Conservation (phyloP, 176 grass and related monocot genomes). For the Musa schizocarpa region DNA sequence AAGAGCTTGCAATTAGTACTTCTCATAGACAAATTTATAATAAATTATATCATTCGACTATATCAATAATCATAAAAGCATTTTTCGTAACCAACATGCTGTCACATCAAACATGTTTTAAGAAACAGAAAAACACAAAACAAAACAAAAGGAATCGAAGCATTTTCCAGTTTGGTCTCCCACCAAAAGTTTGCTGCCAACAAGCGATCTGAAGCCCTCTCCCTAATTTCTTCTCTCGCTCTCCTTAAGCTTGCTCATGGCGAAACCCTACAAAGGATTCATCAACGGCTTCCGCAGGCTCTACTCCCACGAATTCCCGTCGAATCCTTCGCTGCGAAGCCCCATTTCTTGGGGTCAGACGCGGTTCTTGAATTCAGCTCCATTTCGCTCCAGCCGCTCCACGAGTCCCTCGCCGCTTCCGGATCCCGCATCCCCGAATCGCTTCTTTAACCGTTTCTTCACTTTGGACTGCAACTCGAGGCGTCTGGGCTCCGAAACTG, state of each 20-base stretch:
- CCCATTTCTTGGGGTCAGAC: background rate
- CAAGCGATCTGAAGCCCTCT: too few relatives aligned
- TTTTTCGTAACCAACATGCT: too few relatives aligned
- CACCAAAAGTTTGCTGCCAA: too few relatives aligned
- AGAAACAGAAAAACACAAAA: too few relatives aligned
- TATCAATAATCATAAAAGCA: too few relatives aligned
- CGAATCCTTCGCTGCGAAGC: conserved; percentile 1
- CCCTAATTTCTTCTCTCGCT: too few relatives aligned
- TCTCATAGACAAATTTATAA: too few relatives aligned
- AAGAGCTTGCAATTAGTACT: too few relatives aligned
- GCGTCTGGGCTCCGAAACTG: conserved; percentile 13
- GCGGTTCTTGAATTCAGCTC: background rate
- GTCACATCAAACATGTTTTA: too few relatives aligned
- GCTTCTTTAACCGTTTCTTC: conserved; percentile 16
- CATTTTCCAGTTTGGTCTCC: too few relatives aligned
- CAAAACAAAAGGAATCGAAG: too few relatives aligned
- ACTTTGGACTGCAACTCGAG: background rate
- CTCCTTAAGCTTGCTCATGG: conserved; percentile 16
- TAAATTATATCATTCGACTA: too few relatives aligned
- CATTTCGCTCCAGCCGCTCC: background rate
- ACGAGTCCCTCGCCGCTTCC: conserved; percentile 7
- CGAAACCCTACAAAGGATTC: conserved; percentile 30
- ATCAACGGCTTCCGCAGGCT: conserved; percentile 29
- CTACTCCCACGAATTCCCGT: conserved; percentile 6
- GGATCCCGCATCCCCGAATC: conserved; percentile 10